Base-by-base conservation (phyloP, 176 grass and related monocot species). In the Oryza australiensis region DNA sequence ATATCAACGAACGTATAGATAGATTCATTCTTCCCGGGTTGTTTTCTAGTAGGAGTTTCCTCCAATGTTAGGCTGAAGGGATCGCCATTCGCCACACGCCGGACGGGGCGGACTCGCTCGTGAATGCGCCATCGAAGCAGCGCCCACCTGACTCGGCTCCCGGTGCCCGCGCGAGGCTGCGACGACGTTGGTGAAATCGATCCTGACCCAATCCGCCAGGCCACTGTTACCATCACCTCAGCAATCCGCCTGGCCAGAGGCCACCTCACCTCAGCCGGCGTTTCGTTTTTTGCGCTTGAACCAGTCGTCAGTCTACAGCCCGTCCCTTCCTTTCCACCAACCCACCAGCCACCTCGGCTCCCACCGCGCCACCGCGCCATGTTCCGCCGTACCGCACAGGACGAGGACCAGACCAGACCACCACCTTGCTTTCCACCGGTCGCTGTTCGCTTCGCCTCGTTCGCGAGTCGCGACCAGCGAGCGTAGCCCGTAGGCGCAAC, bases 381-480 rank as follows among this genome's bases (percentile, higher is more conserved):
- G 12, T 62, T 16, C 8, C 28, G 13, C 68, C 46, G 24, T 20
- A 20, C 1, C 49, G 5, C 16, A 20, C 49, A 18, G 49, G 49
- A 20, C 49, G 16, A 49, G 46, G 46, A 53, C 80, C 41, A n/a
- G n/a, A n/a, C n/a, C n/a, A n/a, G n/a, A 34, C 40, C 71, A 28
- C 62, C 43, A 12, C 46, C 48, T 32, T 45, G 67, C 75, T 79
- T 64, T 86, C 59, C 11, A 5, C 37, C 23, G 23, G 27, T 64
- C 66, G 57, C 83, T 37, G 51, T 71, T 85, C 33, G 38, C 20
- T 64, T 13, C 73, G 30, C 76, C 55, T 72, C 67, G 24, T 45
- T 22, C 26, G 41, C 49, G 49, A 18, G 14, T 27, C 26, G 41
- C 49, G 49, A 53, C 49, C n/a, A n/a, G 73, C 22, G 86, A 27